Evolutionary conservation across 2,329 filamentous ascomycete species (phyloP).

Genomic region (Sporothrix brasiliensis): DNA sequence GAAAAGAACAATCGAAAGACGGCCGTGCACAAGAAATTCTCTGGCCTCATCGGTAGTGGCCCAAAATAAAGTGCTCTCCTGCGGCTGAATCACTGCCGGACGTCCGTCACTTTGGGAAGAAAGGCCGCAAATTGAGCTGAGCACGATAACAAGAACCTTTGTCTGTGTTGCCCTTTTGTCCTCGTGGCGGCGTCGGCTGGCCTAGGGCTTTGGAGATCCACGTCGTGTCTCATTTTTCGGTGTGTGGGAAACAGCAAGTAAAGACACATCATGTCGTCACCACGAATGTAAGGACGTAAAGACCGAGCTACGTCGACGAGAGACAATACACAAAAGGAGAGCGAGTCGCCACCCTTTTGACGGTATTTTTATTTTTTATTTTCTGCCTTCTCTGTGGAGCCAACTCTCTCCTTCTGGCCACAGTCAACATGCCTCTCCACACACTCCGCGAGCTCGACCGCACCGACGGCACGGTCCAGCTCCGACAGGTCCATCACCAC

Average conservation of each 20-base stretch:
- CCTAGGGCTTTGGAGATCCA: not conserved
- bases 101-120: not conserved
- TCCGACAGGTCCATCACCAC: slow-evolving; percentile 34
- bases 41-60: not conserved
- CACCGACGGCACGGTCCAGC: slow-evolving; percentile 53
- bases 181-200: not conserved
- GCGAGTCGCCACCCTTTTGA: not conserved
- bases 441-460: slow-evolving; percentile 40
- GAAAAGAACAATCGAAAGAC: not conserved
- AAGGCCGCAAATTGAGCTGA: not conserved
- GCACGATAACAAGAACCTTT: slow-evolving; percentile 2
- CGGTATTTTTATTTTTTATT: not conserved
- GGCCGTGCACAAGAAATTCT: not conserved
- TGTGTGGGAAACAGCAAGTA: not conserved
- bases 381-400: not conserved
- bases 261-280: not conserved
- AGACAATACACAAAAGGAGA: not conserved
- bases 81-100: slow-evolving; percentile 16
- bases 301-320: not conserved
- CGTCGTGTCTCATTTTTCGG: not conserved
- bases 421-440: slow-evolving; percentile 35
- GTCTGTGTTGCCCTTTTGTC: not conserved
- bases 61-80: not conserved
- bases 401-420: too few species aligned
- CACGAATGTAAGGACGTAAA: not conserved